These are phyloP conservation scores for Myriosclerotinia duriaeana DNA, from an alignment of 2,329 filamentous ascomycete genomes.

Conservation along the genomic window DNA sequence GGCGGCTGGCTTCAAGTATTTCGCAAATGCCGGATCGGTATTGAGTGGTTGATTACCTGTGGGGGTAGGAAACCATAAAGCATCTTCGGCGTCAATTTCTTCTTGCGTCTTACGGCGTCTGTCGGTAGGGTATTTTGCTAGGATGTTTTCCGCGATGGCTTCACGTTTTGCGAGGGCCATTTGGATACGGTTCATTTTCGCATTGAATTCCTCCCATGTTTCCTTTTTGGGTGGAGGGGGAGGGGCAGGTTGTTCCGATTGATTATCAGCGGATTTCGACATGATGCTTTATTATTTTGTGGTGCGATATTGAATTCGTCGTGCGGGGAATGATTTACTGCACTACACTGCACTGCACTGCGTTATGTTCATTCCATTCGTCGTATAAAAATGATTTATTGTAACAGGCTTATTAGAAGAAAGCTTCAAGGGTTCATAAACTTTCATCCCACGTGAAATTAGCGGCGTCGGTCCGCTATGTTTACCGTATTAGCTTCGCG, in stretches of 20 bases:
- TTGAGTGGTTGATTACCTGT: slow-evolving; percentile 40
- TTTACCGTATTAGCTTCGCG: slow-evolving; percentile 28
- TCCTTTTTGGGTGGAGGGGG: slow-evolving; percentile 28
- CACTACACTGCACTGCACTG: not conserved
- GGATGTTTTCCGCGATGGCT: slow-evolving; percentile 33
- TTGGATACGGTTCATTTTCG: slow-evolving; percentile 40
- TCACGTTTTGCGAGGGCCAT: slow-evolving; percentile 40
- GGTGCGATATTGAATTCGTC: slow-evolving; percentile 10
- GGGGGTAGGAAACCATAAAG: slow-evolving; percentile 35
- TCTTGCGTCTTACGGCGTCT: slow-evolving; percentile 37
- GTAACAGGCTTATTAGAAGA: not conserved
- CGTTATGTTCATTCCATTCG: slow-evolving; percentile 14
- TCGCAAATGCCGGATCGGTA: slow-evolving; percentile 35
- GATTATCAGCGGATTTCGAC: slow-evolving; percentile 14
- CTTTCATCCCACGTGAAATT: slow-evolving; percentile 30
- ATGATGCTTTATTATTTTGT: slow-evolving; percentile 11
- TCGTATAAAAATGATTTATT: not conserved
- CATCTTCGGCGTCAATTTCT: slow-evolving; percentile 41
- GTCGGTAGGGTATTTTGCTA: slow-evolving; percentile 37
- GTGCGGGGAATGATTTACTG: slow-evolving; percentile 9
- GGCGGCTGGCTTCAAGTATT: slow-evolving; percentile 36
- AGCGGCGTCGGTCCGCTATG: slow-evolving; percentile 20
- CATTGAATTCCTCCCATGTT: slow-evolving; percentile 36
- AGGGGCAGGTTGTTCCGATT: slow-evolving; percentile 27
- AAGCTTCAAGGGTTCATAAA: not conserved